Conservation (phyloP, 768 basidiomycete genomes). For the Trametes cinnabarina region DNA sequence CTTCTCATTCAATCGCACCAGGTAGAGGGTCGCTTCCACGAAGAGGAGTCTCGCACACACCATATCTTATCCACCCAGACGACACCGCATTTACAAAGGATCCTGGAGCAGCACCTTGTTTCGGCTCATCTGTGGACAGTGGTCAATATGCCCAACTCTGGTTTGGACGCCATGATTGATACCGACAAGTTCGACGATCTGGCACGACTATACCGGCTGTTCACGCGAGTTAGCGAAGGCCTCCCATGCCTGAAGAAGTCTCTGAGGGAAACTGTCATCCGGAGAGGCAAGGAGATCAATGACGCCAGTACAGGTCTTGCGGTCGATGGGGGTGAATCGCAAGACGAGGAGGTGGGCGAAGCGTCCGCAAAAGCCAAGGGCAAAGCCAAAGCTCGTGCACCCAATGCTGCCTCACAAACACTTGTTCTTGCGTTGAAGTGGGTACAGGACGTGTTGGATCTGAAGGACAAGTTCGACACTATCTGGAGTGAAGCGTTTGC, state of each 20-base stretch:
- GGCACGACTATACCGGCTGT: conserved; percentile 75
- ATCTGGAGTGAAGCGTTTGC: conserved; percentile 72
- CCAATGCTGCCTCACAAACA: conserved; percentile 44
- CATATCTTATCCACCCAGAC: conserved; percentile 85
- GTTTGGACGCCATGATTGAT: conserved; percentile 86
- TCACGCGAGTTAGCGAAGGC: conserved; percentile 64
- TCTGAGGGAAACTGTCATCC: conserved; percentile 68
- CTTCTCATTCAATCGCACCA: conserved; percentile 32
- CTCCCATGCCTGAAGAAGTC: conserved; percentile 59
- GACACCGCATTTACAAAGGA: conserved; percentile 60
- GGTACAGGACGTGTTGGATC: conserved; percentile 87
- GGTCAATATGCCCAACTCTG: conserved; percentile 78
- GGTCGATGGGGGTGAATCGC: conserved; percentile 31
- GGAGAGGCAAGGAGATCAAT: conserved; percentile 80
- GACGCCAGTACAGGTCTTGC: conserved; percentile 2
- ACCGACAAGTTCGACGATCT: conserved; percentile 74
- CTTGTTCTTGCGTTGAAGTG: conserved; percentile 74
- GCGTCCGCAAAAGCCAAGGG: conserved; percentile 47
- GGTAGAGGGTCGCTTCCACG: conserved; percentile 78
- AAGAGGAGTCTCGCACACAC: conserved; percentile 80
- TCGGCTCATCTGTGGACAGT: conserved; percentile 73
- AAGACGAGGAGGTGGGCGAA: conserved; percentile 32
- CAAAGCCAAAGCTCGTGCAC: conserved; percentile 44
- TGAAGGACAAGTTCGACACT: conserved; percentile 89
- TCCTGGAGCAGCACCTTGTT: conserved; percentile 76